Conservation (phyloP, 2,329 filamentous ascomycete genomes). For the Coniochaeta prunicola region DNA sequence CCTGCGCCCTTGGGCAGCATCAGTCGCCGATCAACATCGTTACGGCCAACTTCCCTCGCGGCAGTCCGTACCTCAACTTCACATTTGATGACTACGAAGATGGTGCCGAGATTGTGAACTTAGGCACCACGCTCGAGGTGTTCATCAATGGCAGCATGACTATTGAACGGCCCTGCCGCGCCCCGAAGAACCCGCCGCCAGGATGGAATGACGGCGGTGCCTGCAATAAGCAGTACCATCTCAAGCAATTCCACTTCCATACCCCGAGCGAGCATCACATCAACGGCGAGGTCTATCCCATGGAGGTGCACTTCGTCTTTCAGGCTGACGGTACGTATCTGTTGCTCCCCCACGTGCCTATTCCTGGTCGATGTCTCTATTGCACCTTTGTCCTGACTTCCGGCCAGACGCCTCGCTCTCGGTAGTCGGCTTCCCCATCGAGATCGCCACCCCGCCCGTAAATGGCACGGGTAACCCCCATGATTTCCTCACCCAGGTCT, state of each 20-base stretch:
- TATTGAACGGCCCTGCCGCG: slow-evolving; percentile 13
- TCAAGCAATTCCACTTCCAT: slow-evolving; percentile 55
- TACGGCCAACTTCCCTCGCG: slow-evolving; percentile 9
- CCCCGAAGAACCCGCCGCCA: background rate
- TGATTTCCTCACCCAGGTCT: slow-evolving; percentile 27
- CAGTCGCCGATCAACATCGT: slow-evolving; percentile 52
- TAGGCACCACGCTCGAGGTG: slow-evolving; percentile 45
- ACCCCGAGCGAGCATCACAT: slow-evolving; percentile 52
- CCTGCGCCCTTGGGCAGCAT: slow-evolving; percentile 38
- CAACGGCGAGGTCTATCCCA: slow-evolving; percentile 29
- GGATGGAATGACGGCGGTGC: background rate
- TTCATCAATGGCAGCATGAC: slow-evolving; percentile 38
- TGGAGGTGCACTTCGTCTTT: slow-evolving; percentile 35
- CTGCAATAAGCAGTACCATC: slow-evolving; percentile 27
- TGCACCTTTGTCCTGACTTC: background rate
- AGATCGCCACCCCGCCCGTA: slow-evolving; percentile 13
- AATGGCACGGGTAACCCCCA: slow-evolving; percentile 3
- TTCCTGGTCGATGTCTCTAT: background rate
- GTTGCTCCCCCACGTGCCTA: background rate
- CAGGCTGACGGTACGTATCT: slow-evolving; percentile 19
- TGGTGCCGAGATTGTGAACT: slow-evolving; percentile 39
- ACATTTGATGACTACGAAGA: slow-evolving; percentile 26
- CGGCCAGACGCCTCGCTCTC: slow-evolving; percentile 21
- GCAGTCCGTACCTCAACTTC: slow-evolving; percentile 18
- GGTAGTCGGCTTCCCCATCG: slow-evolving; percentile 31